Conservation (phyloP, 2,329 filamentous ascomycete species). For the Pseudopithomyces chartarum region DNA sequence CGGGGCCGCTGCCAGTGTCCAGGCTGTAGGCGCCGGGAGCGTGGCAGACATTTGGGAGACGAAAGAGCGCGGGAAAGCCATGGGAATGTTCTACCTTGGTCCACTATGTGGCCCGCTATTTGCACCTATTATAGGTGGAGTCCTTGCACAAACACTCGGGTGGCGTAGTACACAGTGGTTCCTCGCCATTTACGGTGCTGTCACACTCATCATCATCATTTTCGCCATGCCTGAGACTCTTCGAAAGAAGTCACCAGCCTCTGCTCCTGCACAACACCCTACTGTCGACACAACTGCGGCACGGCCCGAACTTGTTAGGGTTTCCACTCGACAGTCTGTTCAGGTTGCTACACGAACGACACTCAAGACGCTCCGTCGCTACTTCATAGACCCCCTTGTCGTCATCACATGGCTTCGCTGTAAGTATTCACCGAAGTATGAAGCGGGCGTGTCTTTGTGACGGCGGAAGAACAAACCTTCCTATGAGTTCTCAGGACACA, state of each 20-base stretch:
- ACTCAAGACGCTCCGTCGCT: slow-evolving; percentile 35
- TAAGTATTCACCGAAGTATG: no score
- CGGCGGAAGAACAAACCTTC: no score
- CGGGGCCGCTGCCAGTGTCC: slow-evolving; percentile 38
- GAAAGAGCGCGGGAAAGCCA: slow-evolving; percentile 36
- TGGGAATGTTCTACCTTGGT: slow-evolving; percentile 41
- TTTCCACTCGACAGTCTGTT: slow-evolving; percentile 42
- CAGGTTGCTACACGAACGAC: slow-evolving; percentile 36
- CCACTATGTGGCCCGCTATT: slow-evolving; percentile 38
- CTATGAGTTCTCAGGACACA: no score
- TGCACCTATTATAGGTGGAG: slow-evolving; percentile 39
- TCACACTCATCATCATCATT: slow-evolving; percentile 27
- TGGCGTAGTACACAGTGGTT: slow-evolving; percentile 43
- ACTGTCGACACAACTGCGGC: slow-evolving; percentile 11
- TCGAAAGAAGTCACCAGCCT: slow-evolving; percentile 13
- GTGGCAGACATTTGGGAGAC: slow-evolving; percentile 42
- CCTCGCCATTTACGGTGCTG: slow-evolving; percentile 35
- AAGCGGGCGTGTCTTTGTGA: no score
- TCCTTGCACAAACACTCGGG: slow-evolving; percentile 27
- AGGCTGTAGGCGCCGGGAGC: slow-evolving; percentile 40
- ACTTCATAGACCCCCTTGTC: slow-evolving; percentile 46
- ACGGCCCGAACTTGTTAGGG: slow-evolving; percentile 26
- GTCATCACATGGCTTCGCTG: slow-evolving; percentile 46
- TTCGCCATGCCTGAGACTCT: slow-evolving; percentile 38
- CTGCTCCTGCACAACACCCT: slow-evolving; percentile 1